phyloP scores from a whole-genome alignment of 192 early-diverging fungal genomes.

The Backusella psychrophila region DNA sequence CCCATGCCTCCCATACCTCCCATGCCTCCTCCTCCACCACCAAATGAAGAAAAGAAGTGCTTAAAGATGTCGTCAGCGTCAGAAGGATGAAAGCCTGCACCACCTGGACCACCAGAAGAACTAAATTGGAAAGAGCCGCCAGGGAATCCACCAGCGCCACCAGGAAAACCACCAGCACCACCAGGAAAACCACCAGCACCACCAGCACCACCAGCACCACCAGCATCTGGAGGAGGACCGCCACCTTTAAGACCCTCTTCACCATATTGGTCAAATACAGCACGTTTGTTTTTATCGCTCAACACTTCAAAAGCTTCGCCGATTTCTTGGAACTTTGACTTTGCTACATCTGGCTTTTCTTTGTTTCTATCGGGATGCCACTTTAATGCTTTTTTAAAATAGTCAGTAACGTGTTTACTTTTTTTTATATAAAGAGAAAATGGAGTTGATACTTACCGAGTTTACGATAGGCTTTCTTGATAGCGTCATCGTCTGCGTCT shows the following conservation, averaged over 20 bases:
- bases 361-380: slow-evolving; percentile 78
- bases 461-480: slow-evolving; percentile 82
- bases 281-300: slow-evolving; percentile 89
- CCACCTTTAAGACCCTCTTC: slow-evolving; percentile 91
- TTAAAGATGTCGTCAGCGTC: slow-evolving; percentile 91
- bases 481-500: slow-evolving; percentile 70
- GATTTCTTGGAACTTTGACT: slow-evolving; percentile 94
- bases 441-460: slow-evolving; percentile 19
- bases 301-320: slow-evolving; percentile 97
- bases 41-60: slow-evolving; percentile 79
- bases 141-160: too few species aligned
- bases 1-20: slow-evolving; percentile 33
- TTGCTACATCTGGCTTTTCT: slow-evolving; percentile 62
- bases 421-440: neutral
- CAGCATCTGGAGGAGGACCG: slow-evolving; percentile 56
- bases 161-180: slow-evolving; percentile 7
- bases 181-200: slow-evolving; percentile 52
- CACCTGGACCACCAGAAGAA: slow-evolving; percentile 41
- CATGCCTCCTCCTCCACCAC: slow-evolving; percentile 38
- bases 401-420: neutral
- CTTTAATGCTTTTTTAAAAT: slow-evolving; percentile 55
- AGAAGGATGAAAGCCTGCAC: slow-evolving; percentile 72
- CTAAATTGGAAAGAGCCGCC: slow-evolving; percentile 67
- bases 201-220: slow-evolving; percentile 37
- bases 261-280: slow-evolving; percentile 94